A percentile compares a stretch with the other conserved stretches of the same genome.
Evolutionary conservation across 1,139 yeast species (phyloP).

Genomic region (Pichia sp.): DNA sequence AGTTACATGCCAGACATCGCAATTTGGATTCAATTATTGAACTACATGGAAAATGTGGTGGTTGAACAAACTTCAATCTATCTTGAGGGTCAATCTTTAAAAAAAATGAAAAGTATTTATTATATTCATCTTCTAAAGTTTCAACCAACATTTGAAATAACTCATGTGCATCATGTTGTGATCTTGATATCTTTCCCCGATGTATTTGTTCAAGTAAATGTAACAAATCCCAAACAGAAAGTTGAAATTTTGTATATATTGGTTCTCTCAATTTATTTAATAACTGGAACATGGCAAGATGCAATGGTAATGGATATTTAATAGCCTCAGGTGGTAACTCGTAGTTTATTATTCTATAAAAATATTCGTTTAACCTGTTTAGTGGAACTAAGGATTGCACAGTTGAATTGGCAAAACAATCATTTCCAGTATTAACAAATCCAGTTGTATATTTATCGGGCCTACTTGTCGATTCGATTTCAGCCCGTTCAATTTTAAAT

Average conservation of each 20-base stretch:
- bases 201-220: constrained; percentile 72
- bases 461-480: not conserved
- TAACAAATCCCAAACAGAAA: constrained; percentile 75
- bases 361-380: constrained; percentile 56
- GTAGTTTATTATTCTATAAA: constrained; percentile 35
- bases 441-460: constrained; percentile 82
- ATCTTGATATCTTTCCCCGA: constrained; percentile 66
- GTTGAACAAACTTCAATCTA: constrained; percentile 6
- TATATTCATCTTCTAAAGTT: constrained; percentile 64
- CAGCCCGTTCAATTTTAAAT: not conserved
- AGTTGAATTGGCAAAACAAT: constrained; percentile 91
- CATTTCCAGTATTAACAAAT: constrained; percentile 71
- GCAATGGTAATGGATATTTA: constrained; percentile 41
- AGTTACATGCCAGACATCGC: constrained; percentile 62
- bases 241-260: constrained; percentile 44
- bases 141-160: constrained; percentile 74
- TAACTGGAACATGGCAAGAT: constrained; percentile 49
- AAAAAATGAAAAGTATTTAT: constrained; percentile 36
- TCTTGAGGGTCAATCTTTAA: constrained; percentile 16
- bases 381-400: constrained; percentile 80
- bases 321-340: constrained; percentile 4
- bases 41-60: constrained; percentile 67
- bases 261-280: constrained; percentile 60
- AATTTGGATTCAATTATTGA: constrained; percentile 64
- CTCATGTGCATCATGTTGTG: constrained; percentile 95